Evolutionary conservation across 139 green algal genomes (phyloP), one percentile per base, ranked within the genome.

Genomic region (Asterochloris sp.): DNA sequence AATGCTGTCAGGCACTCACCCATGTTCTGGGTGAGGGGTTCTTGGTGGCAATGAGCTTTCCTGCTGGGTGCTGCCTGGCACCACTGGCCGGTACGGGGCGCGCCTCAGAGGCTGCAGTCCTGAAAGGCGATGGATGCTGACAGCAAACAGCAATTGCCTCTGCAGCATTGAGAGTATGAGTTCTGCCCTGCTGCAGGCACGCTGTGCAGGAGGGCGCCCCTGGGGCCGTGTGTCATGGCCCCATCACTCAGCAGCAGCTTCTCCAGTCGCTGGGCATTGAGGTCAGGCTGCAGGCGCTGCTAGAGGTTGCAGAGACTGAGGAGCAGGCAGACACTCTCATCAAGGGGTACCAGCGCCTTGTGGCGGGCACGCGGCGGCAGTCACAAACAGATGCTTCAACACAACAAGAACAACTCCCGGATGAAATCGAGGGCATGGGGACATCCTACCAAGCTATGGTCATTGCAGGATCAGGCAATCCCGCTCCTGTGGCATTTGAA

Each of bases 251-350:
- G 83, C 83, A 83, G 4, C 69, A 89, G 68, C 92, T 98, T 62
- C 87, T 98, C n/a, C 84, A 85, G 12, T 63, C 83, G 0, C 84
- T 98, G 47, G 94, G 95, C 69, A 94, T 97, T 10, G 83, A 91
- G 63, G 78, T 86, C 19, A 84, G 95, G 19, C 84, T 97, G 80
- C 29, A 95, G 61, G 23, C 77, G 54, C 84, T 94, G n/a, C 73
- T 88, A 21, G 23, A 83, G 76, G 63, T 74, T 19, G 83, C 79
- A 23, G 27, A 61, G 38, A n/a, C 62, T 12, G 73, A 54, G 38
- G 38, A 61, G 21, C 62, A 84, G 63, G 81, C 54, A 19, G 80
- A 82, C 10, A 73, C 61, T 14, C 71, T 88, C 29, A 24, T 62
- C 17, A 78, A 24, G 27, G 86, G 84, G n/a, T 84, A 79, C 21